Conservation (phyloP, 192 early-diverging fungal species). For the Coemansia sp. region DNA sequence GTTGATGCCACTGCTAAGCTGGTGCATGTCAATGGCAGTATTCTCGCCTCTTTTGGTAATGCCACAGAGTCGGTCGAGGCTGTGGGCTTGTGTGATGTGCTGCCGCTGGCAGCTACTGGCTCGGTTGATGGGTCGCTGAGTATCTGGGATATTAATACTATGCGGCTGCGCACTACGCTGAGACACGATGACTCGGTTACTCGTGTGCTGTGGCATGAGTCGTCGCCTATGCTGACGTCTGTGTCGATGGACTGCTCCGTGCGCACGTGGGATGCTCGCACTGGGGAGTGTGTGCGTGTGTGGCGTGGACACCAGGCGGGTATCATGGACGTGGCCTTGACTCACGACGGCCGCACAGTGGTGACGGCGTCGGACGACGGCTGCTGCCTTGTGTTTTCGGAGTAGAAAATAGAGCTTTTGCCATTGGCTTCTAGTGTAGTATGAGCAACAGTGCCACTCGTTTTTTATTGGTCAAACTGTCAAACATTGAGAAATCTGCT, state of each 20-base stretch:
- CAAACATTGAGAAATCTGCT: no score
- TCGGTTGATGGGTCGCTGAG: conserved; percentile 85
- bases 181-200: conserved; percentile 87
- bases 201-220: conserved; percentile 65
- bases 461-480: no score
- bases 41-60: conserved; percentile 79
- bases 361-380: conserved; percentile 89
- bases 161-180: conserved; percentile 78
- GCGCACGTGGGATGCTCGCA: conserved; percentile 87
- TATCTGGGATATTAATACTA: conserved; percentile 88
- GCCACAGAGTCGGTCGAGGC: conserved; percentile 83
- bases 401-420: conserved; percentile 9
- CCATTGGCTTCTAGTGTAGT: no score
- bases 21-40: conserved; percentile 77
- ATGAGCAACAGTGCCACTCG: no score
- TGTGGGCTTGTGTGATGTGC: conserved; percentile 70
- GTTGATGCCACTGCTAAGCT: conserved; percentile 74
- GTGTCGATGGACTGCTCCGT: conserved; percentile 80
- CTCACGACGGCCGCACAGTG: conserved; percentile 64
- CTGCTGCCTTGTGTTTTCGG: conserved; percentile 64
- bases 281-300: conserved; percentile 70
- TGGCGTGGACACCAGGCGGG: conserved; percentile 86
- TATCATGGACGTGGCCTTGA: conserved; percentile 79
- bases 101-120: conserved; percentile 76
- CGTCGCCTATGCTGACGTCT: conserved; percentile 68